Evolutionary conservation across 768 basidiomycete genomes (phyloP), one percentile per base, ranked within the genome.

Genomic region (Chalciporus piperatus): DNA sequence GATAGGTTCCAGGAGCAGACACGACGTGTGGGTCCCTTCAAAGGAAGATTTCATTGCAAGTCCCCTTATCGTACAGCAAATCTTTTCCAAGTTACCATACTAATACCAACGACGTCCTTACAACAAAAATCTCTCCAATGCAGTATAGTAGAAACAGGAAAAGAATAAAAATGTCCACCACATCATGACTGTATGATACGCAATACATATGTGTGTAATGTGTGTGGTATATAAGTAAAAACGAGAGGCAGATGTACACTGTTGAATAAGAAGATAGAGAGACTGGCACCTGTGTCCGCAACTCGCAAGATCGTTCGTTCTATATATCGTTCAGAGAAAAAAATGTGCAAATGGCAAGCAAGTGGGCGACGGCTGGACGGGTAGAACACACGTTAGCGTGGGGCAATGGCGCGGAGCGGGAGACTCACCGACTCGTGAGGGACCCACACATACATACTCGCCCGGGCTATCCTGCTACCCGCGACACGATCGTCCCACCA

Each of bases 401-500:
- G 7, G 27, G 7, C 27, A 27, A 27, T 27, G 27, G 9, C 27
- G 30, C 30, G 12, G 11, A 7, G 30, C 30, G 30, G 30, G 30
- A 32, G 30, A 32, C 30, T 32, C 30, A 32, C 30, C 11, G 30
- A 32, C 30, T 32, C 30, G 11, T 32, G 30, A 32, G 11, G 30
- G 30, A 12, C 6, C 28, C 28, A 30, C 28, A 11, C 6, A 7
- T 14, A 11, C 6, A 7, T 14, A 12, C 12, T 6, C 46, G 12
- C 27, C 6, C 9, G n/a, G 33, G 14, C 40, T 61, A 70, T 16
- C 59, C 59, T n/a, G 57, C 69, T 28, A 70, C 65, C 20, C 69
- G 67, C 25, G 71, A 71, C 32, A 73, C 67, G n/a, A 70, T 47
- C 11, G 70, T 71, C 39, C 70, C 70, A 10, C 72, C 70, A 17